Conservation (phyloP, 148 eudicot species). For the Amaranthus cruentus region DNA sequence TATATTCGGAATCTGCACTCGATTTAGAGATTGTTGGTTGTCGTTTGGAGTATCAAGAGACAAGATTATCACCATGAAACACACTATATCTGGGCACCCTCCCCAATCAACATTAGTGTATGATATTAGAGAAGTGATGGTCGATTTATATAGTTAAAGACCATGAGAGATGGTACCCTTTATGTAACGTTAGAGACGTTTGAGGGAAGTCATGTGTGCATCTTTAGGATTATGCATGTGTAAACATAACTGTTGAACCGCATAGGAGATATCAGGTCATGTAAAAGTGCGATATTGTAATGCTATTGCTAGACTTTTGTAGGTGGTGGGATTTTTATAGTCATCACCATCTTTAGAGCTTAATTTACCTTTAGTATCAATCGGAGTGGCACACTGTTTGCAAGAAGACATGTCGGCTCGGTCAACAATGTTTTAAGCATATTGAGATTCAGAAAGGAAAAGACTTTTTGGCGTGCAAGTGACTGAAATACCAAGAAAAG, state of each 20-base stretch:
- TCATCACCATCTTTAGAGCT: background rate
- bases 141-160: background rate
- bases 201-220: background rate
- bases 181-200: background rate
- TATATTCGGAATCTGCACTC: too few relatives aligned
- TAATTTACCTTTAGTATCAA: background rate
- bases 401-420: background rate
- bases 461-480: background rate
- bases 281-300: background rate
- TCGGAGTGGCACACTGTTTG: background rate
- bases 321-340: background rate
- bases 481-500: background rate
- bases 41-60: too few relatives aligned
- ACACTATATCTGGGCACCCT: background rate
- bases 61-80: background rate
- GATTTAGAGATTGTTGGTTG: too few relatives aligned
- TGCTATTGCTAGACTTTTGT: background rate
- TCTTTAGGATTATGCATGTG: background rate
- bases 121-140: background rate
- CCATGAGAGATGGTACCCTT: background rate
- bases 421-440: background rate
- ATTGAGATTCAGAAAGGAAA: background rate
- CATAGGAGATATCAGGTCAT: background rate
- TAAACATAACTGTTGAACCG: background rate
- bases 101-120: slow-evolving; percentile 2